Percentiles rank a stretch among this genome's conserved stretches.
Conservation (phyloP, 345 rosid species). For the Melaleuca quinquenervia region DNA sequence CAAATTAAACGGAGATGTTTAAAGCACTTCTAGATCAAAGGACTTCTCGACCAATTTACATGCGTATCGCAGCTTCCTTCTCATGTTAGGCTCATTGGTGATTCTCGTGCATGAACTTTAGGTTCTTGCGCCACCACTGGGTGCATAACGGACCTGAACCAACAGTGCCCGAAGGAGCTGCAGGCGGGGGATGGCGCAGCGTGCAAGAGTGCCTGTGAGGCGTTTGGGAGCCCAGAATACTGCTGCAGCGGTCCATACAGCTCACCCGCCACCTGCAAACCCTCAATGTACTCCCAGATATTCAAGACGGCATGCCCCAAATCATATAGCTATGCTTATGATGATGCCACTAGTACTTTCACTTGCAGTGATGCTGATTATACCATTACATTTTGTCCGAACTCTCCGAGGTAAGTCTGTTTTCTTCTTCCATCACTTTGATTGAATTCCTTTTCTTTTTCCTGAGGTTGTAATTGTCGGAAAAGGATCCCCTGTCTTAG, state of each 20-base stretch:
- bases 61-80: not conserved
- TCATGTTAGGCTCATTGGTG: not conserved
- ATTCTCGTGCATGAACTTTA: not conserved
- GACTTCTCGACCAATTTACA: not conserved
- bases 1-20: not conserved
- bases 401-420: not conserved
- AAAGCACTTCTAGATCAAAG: not conserved
- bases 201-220: constrained; percentile 71
- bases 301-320: constrained; percentile 66
- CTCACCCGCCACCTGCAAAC: constrained; percentile 48
- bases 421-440: not conserved
- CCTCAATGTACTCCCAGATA: constrained; percentile 40
- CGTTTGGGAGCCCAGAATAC: constrained; percentile 45
- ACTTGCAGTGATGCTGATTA: constrained; percentile 51
- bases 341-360: constrained; percentile 64
- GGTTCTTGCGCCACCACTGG: constrained; percentile 38
- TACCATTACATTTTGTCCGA: constrained; percentile 54
- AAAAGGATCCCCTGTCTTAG: too few relatives aligned
- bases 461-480: not conserved
- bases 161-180: constrained; percentile 52
- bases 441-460: not conserved
- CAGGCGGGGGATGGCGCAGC: constrained; percentile 26
- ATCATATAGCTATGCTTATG: constrained; percentile 76
- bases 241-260: constrained; percentile 51
- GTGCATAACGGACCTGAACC: constrained; percentile 46